Evolutionary conservation across 1,284 basidiomycete species (phyloP), one percentile per base, ranked within the genome.

Genomic region (Cutaneotrichosporon curvatum): DNA sequence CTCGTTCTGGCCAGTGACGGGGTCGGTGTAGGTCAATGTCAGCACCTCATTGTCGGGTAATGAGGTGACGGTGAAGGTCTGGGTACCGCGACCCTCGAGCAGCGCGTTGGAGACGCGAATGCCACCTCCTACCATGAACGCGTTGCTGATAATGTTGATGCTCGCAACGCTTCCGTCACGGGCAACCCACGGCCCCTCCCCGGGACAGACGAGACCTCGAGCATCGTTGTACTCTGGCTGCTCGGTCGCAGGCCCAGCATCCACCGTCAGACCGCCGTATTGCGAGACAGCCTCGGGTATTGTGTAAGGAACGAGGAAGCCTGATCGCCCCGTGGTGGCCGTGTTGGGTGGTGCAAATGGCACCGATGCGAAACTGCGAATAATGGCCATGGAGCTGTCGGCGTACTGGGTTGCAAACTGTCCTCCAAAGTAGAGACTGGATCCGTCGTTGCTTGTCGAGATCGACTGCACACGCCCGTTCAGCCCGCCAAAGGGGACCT

Each of bases 41-140:
- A 83, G 82, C 19, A 88, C 80, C 3, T 76, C 77, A 65, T 96
- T 92, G 72, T 92, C 88, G 0, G 94, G 90, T 53, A 91, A 82
- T 14, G 89, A 83, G 2, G 83, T 83, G 37, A 90, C 73, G 57
- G 87, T 85, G 70, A 98, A 98, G 2, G 76, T 79, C 16, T 80
- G 85, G 0, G 91, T 91, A 18, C 88, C 85, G 53, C 85, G 82
- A 37, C 82, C 81, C 40, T 79, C 74, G 51, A 82, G 75, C 66
- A 91, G 87, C 1, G 89, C 91, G 73, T 98, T 97, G 23, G 88
- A 90, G 33, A 98, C 74, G 36, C 94, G 81, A 39, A 97, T 70
- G 10, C 92, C 94, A 45, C 51, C 86, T 12, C 61, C 67, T 11
- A 50, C 43, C 78, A 66, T 47, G 59, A 79, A 83, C 25, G 80